Base-by-base conservation (phyloP, 2,329 filamentous ascomycete species). In the Xylaria sp. region DNA sequence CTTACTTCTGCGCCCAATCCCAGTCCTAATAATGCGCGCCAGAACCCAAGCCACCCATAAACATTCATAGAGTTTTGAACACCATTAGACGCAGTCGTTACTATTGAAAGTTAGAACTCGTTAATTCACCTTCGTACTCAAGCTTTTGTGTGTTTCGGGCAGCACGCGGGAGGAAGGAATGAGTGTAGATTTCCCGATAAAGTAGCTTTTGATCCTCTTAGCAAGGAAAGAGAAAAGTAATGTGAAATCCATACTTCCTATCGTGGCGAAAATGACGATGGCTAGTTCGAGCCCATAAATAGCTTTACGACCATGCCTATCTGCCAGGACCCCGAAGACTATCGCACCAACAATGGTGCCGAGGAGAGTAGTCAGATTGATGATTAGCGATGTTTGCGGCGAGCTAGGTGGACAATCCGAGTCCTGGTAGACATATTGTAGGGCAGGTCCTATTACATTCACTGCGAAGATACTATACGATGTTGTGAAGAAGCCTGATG, bases 271-370 rank as follows among this genome's bases (percentile, higher is more conserved):
- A 60, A 88, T 86, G 56, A 88, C 86, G 12, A 88, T 84, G 18
- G 87, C 80, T 15, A 88, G 79, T 75, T 88, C 86, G 62, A 88
- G 84, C n/a, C 86, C 86, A 66, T 88, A 88, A 2, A 88, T 80
- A 4, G 84, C 82, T 13, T 86, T 87, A 23, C 86, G 82, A n/a
- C 86, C 86, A 75, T 84, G 86, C 65, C 82, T 83, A 71, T 88
- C 86, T 46, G 86, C 86, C 6, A 88, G 81, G 66, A 84, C 85
- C 51, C 86, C 86, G 70, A 88, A 88, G 25, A 84, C 73, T 28
- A 87, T 75, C 72, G 87, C 86, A 37, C 86, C 86, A 20, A 84
- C 76, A 39, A 87, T 83, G 6, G 85, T 88, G 39, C 86, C 86
- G 28, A 86, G 72, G 10, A 88, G 80, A 10, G 86, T 88, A 63